Evolutionary conservation across 2,329 filamentous ascomycete species (phyloP).

Genomic region (Phaeosphaeria sp.): DNA sequence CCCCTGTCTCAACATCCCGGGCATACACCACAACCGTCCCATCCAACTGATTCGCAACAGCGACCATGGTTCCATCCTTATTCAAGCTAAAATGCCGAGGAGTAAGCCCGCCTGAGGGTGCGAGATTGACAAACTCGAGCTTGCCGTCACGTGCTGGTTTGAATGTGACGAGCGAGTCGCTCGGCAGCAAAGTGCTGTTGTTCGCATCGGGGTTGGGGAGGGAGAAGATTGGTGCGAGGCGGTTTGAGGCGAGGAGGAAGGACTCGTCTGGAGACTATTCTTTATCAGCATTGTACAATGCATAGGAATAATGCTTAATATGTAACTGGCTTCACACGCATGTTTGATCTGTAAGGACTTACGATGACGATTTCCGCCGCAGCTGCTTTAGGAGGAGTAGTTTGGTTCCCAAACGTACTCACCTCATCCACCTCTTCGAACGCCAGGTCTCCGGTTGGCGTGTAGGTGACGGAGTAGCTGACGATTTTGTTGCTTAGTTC

Average conservation of each 20-base stretch:
- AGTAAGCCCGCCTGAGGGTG: constrained; percentile 67
- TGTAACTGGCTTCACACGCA: too few species aligned
- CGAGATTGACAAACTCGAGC: constrained; percentile 63
- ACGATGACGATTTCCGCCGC: constrained; percentile 63
- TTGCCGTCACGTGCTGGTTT: constrained; percentile 55
- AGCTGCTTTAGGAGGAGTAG: constrained; percentile 39
- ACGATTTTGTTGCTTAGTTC: constrained; percentile 66
- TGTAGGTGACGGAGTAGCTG: constrained; percentile 64
- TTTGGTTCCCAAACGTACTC: constrained; percentile 41
- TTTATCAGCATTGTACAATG: too few species aligned
- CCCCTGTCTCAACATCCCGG: constrained; percentile 66
- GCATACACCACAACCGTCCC: constrained; percentile 66
- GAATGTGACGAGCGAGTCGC: constrained; percentile 66
- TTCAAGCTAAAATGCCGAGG: constrained; percentile 75
- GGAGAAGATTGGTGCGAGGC: constrained; percentile 64
- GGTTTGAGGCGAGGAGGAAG: constrained; percentile 72
- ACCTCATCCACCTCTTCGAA: constrained; percentile 58
- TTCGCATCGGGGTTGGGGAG: constrained; percentile 53
- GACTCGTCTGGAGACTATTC: constrained; percentile 57
- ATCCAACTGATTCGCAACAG: constrained; percentile 69
- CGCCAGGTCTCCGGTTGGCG: constrained; percentile 49
- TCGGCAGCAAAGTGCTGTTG: constrained; percentile 43
- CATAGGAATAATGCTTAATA: too few species aligned
- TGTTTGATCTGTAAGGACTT: background rate
- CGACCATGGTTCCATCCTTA: constrained; percentile 67